Conservation (phyloP, 1,284 basidiomycete genomes). For the Cryptococcus sp. region DNA sequence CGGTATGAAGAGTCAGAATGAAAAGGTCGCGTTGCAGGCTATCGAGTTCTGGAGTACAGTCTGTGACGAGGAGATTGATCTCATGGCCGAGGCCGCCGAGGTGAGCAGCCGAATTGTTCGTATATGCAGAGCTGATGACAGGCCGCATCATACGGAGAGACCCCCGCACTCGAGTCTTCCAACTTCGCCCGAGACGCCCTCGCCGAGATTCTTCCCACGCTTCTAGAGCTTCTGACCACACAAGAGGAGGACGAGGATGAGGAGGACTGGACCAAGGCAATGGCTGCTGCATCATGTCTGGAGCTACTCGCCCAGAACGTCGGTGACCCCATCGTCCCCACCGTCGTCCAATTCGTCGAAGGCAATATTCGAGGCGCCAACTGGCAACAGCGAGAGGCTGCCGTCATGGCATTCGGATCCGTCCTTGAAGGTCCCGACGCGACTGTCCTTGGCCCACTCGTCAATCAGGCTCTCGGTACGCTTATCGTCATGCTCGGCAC, state of each 20-base stretch:
- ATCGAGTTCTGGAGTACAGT: slow-evolving; percentile 99
- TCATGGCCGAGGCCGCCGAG: slow-evolving; percentile 88
- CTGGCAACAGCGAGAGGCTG: slow-evolving; percentile 95
- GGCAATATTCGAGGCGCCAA: slow-evolving; percentile 80
- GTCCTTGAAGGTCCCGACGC: slow-evolving; percentile 96
- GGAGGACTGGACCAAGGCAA: slow-evolving; percentile 97
- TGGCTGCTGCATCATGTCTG: slow-evolving; percentile 95
- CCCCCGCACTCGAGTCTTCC: slow-evolving; percentile 80
- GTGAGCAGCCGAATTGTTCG: slow-evolving; percentile 49
- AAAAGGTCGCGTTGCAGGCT: slow-evolving; percentile 89
- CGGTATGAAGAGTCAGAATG: slow-evolving; percentile 93
- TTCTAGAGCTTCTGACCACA: slow-evolving; percentile 79
- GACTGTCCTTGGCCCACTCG: slow-evolving; percentile 71
- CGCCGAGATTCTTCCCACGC: slow-evolving; percentile 88
- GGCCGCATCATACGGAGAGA: slow-evolving; percentile 86
- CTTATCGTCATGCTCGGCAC: slow-evolving; percentile 88
- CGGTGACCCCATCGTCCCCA: slow-evolving; percentile 82
- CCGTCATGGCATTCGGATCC: slow-evolving; percentile 96
- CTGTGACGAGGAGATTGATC: slow-evolving; percentile 93
- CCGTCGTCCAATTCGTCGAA: slow-evolving; percentile 97
- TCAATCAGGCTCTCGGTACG: slow-evolving; percentile 88
- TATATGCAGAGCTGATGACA: slow-evolving; percentile 36
- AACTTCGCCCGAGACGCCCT: slow-evolving; percentile 92
- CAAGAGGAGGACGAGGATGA: slow-evolving; percentile 98
- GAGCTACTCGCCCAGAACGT: slow-evolving; percentile 85